Base-by-base conservation (phyloP, 2,329 filamentous ascomycete genomes). In the Davidsoniella eucalypti region DNA sequence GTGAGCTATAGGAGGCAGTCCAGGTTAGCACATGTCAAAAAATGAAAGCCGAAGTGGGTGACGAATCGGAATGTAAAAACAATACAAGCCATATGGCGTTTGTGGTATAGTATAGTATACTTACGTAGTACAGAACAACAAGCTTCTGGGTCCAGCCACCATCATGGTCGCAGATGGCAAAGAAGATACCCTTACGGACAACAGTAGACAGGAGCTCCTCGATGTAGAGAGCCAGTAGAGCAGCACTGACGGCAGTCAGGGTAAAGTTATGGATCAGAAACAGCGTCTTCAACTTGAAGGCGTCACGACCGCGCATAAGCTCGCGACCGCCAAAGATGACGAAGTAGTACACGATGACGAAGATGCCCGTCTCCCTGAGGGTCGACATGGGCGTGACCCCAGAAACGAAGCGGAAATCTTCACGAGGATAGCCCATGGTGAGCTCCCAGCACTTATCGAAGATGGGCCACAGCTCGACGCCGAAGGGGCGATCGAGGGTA, bases 261-360 rank as follows among this genome's bases (percentile, higher is more conserved):
- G 88, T 80, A 61, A 96, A 82, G 75, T 98, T 98, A 78, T 98
- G 90, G 63, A 95, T 76, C 70, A 94, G 84, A 75, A 96, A 96
- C 53, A 92, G 71, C 14, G 40, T 71, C 72, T 86, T 92, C 62
- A 96, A 77, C 75, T 93, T 85, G 70, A 92, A 82, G 18, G 90
- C 75, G 63, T 82, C 74, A 56, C 86, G 78, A 61, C 84, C 82
- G 68, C 86, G 85, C 92, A 98, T 96, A 59, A 87, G 64, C 68
- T 93, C 86, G 57, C 90, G 78, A 54, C 90, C 92, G 56, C 88
- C 88, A 58, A 96, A 93, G 61, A 96, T 92, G 69, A 94, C 72
- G 58, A 84, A 69, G 67, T 96, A 96, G 80, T 96, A 98, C 64
- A 84, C 69, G 61, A 87, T 69, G 59, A 95, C 81, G 64, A 87